Evolutionary conservation across 139 green algal genomes (phyloP), one percentile per base, ranked within the genome.

Genomic region (Gonium pectorale): DNA sequence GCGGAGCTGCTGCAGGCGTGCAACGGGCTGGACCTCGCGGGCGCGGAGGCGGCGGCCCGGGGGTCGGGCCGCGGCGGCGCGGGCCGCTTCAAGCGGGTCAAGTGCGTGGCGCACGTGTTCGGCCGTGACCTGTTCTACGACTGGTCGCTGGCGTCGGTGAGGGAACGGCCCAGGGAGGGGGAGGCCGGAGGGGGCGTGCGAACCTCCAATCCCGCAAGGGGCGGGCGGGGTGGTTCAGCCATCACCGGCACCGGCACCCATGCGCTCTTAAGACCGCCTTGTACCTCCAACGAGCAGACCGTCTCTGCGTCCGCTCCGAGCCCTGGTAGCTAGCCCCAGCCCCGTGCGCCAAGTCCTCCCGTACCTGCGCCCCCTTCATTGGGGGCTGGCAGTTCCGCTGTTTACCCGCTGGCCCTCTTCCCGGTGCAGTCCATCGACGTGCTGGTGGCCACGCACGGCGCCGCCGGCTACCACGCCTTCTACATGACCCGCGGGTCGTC

Each of bases 381-480:
- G 33, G 8, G 35, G 3, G 33, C 35, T 44, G 15, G n/a, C 63
- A 49, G 8, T 7, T 29, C 63, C 15, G 17, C 33, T 70, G 33
- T 13, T 46, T 13, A 56, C 49, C 49, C 49, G 17, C 49, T 17
- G 17, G 13, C 49, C 49, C 49, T 17, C 19, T 13, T 17, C 62
- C 40, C 22, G 1, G 17, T 7, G 8, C 49, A 80, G 72, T 35
- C 35, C 24, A 67, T 31, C 2, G 72, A 80, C 37, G 72, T 80
- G 72, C 52, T 80, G 52, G 72, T 80, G 72, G 51, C 51, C 9
- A 59, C 44, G 17, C 72, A 80, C 52, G 72, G 72, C 35, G 72
- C 72, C 35, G 72, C 72, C 35, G 51, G 72, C 51, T 80, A 68
- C 72, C 35, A 80, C 52, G 49, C 72, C 26, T 68, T 80, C 37